Evolutionary conservation across 2,329 filamentous ascomycete species (phyloP).

Genomic region (Trichothecium sympodiale): DNA sequence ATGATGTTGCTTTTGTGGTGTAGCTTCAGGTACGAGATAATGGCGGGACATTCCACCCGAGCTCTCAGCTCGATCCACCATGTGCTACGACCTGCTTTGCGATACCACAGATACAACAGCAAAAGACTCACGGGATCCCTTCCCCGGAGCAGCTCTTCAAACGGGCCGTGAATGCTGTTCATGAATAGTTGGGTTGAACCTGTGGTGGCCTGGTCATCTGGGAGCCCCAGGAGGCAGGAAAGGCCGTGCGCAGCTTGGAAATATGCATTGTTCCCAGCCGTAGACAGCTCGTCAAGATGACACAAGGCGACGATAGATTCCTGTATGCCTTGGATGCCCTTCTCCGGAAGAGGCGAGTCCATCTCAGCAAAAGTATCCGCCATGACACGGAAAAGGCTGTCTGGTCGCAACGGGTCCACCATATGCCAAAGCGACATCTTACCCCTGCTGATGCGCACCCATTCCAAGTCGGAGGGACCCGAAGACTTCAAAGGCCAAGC

Average conservation of each 20-base stretch:
- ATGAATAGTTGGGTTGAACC: slow-evolving; percentile 22
- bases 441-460: slow-evolving; percentile 19
- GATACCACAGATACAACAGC: slow-evolving; percentile 30
- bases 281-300: slow-evolving; percentile 17
- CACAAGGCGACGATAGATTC: slow-evolving; percentile 12
- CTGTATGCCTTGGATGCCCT: slow-evolving; percentile 15
- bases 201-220: slow-evolving; percentile 17
- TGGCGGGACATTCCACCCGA: slow-evolving; percentile 29
- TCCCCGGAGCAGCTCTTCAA: slow-evolving; percentile 17
- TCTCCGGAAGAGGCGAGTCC: slow-evolving; percentile 17
- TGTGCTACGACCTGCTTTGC: slow-evolving; percentile 24
- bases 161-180: slow-evolving; percentile 19
- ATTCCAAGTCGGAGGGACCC: slow-evolving; percentile 17
- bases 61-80: slow-evolving; percentile 33
- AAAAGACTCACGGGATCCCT: slow-evolving; percentile 27
- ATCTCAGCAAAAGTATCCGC: slow-evolving; percentile 23
- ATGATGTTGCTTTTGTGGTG: slow-evolving; percentile 15
- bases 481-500: slow-evolving; percentile 22
- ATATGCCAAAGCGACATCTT: slow-evolving; percentile 26
- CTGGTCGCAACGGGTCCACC: slow-evolving; percentile 20
- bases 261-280: slow-evolving; percentile 22
- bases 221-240: slow-evolving; percentile 16
- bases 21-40: slow-evolving; percentile 22
- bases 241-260: slow-evolving; percentile 25
- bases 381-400: slow-evolving; percentile 23